Evolutionary conservation across 495 filamentous ascomycete species (phyloP), one percentile per base, ranked within the genome.

Genomic region (Penicillium coffeae): DNA sequence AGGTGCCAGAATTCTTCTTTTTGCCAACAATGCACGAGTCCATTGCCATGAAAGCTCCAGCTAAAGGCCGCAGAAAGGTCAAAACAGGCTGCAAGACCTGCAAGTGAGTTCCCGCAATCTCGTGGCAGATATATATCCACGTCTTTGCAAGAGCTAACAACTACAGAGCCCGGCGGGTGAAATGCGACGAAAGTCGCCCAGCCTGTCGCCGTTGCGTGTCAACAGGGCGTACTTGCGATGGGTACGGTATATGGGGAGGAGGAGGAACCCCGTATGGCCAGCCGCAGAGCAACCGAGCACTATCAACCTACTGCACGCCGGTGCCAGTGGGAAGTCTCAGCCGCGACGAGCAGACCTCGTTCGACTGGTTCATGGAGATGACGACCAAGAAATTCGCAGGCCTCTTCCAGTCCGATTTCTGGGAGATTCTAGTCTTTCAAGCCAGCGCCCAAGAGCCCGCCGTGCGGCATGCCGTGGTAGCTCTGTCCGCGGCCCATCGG

Each of bases 401-500:
- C 2, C 80, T 81, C 55, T 85, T 84, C 42, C 68, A 74, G 42
- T 82, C 80, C 3, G 77, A 75, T 6, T 83, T 86, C 50, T 87
- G 82, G 84, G 76, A 56, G 10, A 68, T 64, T 12, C 22, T 71
- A 34, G 48, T 87, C 9, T 62, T 85, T 27, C 79, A 82, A 57
- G 80, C 80, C 50, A 81, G 79, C 34, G 74, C 80, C 39, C 73
- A 74, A 13, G 80, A 85, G 57, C 70, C 83, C 3, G 72, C 79
- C 3, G 80, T 88, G 36, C 74, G 79, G 18, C 83, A 88, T 60
- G 82, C 84, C 7, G 74, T 85, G 1, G 71, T 86, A 12, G 84
- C 83, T 33, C 64, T 88, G 20, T 79, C 80, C 39, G 79, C 82
- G 1, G 64, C 85, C 19, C 85, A 86, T 48, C 79, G 84, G 54